Base-by-base conservation (phyloP, 768 basidiomycete genomes). In the Cyclocybe aegerita region DNA sequence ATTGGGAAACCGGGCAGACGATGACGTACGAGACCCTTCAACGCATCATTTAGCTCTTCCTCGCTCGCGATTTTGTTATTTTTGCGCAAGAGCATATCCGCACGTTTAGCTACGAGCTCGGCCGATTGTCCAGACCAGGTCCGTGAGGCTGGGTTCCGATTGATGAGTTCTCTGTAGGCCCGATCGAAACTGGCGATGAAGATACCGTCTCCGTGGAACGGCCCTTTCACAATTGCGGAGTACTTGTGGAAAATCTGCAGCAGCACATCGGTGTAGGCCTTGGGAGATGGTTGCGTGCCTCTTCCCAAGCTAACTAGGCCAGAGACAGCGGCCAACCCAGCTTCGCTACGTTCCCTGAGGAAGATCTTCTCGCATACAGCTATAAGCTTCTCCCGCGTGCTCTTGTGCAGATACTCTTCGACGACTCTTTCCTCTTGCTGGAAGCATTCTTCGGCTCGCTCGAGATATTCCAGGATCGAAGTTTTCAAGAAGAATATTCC, bases 61-160 rank as follows among this genome's bases (percentile, higher is more conserved):
- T 95, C 93, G 71, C 98, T 96, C 0, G 90, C 83, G 76, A 96
- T 86, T 79, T 98, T 98, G 76, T 98, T 98, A 74, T 82, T 96
- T 81, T 98, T 98, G 56, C 90, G 81, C 50, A 99, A 71, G 33
- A 98, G 70, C 68, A 88, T 83, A 65, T 99, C 96, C 10, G 93
- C 87, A 60, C 98, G 93, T 70, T 93, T 95, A 32, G 96, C 95
- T 39, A 99, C 80, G 45, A 98, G 74, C 64, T 98, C 97, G 2
- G 97, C 95, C 2, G 93, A 96, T 69, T 92, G 94, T 15, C 88
- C 90, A 2, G 88, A 88, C 4, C 90, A 90, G 5, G 82, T 75
- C 1, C 93, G 93, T 17, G 93, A 95, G 14, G 91, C 94, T 48
- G 87, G 83, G 66, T 99, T 99, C 44, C 86, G 81, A 66, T 99